Conservation (phyloP, 441 rosid species). For the Flueggea neowawraea region DNA sequence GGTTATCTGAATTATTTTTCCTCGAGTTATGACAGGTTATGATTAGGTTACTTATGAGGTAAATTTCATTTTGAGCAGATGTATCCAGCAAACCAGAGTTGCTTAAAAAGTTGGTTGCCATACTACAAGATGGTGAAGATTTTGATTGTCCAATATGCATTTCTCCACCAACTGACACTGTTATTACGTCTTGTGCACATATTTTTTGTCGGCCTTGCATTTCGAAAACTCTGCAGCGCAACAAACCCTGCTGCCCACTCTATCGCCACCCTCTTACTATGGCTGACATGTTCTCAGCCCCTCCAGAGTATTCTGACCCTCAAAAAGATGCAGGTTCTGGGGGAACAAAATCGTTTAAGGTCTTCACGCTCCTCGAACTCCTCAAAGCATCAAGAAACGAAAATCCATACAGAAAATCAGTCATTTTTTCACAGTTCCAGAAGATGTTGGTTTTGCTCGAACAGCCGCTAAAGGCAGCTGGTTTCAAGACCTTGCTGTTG, state of each 20-base stretch:
- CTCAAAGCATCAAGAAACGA: constrained; percentile 41
- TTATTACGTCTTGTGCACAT: constrained; percentile 86
- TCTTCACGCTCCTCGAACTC: constrained; percentile 49
- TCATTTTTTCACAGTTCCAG: constrained; percentile 76
- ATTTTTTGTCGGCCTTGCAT: constrained; percentile 76
- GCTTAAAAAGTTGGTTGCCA: constrained; percentile 57
- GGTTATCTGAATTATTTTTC: too few species aligned
- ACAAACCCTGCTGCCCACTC: constrained; percentile 64
- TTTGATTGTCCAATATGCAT: constrained; percentile 88
- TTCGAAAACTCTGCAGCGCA: constrained; percentile 50
- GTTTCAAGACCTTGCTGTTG: constrained; percentile 63
- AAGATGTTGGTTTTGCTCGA: constrained; percentile 70
- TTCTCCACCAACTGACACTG: constrained; percentile 52
- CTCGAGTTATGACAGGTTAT: too few species aligned
- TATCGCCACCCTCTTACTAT: constrained; percentile 64
- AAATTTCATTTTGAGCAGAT: constrained; percentile 48
- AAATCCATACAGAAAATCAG: constrained; percentile 56
- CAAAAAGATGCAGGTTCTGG: constrained; percentile 20
- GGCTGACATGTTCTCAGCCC: constrained; percentile 74
- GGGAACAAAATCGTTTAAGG: constrained; percentile 47
- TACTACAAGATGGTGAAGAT: constrained; percentile 89
- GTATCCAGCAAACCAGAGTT: constrained; percentile 79
- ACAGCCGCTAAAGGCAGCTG: constrained; percentile 60
- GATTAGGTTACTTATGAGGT: not conserved
- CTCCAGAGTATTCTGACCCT: constrained; percentile 38